phyloP scores from a whole-genome alignment of 2,329 filamentous ascomycete genomes.

The Pseudocercospora cruenta region DNA sequence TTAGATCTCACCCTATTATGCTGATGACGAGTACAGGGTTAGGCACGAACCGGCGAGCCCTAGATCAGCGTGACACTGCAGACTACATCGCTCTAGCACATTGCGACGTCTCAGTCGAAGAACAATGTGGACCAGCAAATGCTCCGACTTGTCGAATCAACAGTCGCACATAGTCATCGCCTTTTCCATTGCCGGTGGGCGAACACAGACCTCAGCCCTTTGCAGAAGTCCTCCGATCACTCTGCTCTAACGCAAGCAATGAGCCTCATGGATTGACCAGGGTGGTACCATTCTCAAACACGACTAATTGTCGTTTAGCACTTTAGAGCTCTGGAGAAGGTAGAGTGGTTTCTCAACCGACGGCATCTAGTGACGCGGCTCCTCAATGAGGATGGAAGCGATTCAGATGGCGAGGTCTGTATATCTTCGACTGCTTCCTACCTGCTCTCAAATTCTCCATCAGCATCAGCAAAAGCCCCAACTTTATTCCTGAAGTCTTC shows the following conservation, averaged over 20 bases:
- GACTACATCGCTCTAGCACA: not conserved
- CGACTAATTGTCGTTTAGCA: not conserved
- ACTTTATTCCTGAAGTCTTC: not conserved
- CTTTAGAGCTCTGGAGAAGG: not conserved
- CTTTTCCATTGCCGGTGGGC: not conserved
- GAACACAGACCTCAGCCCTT: not conserved
- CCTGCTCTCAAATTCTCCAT: not conserved
- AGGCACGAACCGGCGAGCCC: conserved; percentile 2
- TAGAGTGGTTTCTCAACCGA: not conserved
- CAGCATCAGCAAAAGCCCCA: not conserved
- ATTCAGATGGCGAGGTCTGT: not conserved
- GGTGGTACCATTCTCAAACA: not conserved
- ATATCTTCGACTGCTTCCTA: conserved; percentile 7
- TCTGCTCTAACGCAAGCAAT: not conserved
- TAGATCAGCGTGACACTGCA: not conserved
- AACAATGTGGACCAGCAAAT: not conserved
- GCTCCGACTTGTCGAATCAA: not conserved
- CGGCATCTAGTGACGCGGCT: conserved; percentile 13
- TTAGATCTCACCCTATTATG: not conserved
- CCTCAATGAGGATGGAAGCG: not conserved
- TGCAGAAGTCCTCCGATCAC: not conserved
- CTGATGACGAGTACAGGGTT: conserved; percentile 14
- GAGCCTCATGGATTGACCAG: not conserved
- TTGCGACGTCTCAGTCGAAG: not conserved
- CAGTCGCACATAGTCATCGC: not conserved